phyloP scores from a whole-genome alignment of 345 rosid genomes.

The Kernera saxatilis region DNA sequence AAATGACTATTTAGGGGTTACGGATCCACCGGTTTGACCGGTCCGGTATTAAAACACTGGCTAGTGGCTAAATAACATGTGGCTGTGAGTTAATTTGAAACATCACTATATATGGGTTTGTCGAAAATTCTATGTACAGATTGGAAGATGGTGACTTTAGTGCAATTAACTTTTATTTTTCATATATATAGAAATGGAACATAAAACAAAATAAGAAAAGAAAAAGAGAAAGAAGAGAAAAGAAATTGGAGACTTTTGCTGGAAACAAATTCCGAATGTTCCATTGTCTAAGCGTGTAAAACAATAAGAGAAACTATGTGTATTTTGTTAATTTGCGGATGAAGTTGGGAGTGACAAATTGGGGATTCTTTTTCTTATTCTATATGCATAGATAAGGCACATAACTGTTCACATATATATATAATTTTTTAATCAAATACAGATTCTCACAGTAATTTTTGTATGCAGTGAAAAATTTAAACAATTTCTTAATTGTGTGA shows the following conservation, averaged over 20 bases:
- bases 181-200: not conserved
- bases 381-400: not conserved
- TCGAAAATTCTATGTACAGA: constrained; percentile 11
- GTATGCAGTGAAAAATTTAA: not conserved
- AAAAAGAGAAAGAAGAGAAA: not conserved
- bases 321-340: constrained; percentile 11
- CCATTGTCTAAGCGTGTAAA: constrained; percentile 14
- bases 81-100: constrained; percentile 13
- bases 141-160: constrained; percentile 22
- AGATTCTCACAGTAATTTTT: not conserved
- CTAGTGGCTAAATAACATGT: constrained; percentile 14
- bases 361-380: not conserved
- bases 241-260: not conserved
- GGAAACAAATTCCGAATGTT: not conserved
- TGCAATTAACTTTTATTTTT: not conserved
- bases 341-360: constrained; percentile 4
- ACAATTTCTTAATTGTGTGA: not conserved
- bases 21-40: constrained; percentile 28
- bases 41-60: constrained; percentile 5
- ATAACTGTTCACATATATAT: not conserved
- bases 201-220: not conserved
- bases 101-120: not conserved
- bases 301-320: not conserved
- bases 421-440: not conserved
- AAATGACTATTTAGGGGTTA: constrained; percentile 7